Base-by-base conservation (phyloP, 306 rosid species). In the Macrotyloma uniflorum region DNA sequence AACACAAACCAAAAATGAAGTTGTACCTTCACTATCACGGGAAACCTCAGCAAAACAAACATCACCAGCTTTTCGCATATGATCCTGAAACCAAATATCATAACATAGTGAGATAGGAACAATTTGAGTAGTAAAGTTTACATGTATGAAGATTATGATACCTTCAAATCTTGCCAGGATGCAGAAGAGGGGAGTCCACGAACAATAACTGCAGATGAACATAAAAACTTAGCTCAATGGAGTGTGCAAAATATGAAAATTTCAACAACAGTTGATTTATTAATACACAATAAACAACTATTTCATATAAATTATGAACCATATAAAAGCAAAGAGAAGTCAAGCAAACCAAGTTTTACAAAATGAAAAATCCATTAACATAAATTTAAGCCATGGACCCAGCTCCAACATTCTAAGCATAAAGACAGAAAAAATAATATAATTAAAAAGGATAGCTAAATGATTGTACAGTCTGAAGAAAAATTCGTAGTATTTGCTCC, bases 161-260 rank as follows among this genome's bases (percentile, higher is more conserved):
- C 99, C 97, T 96, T 96, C 88, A 96, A 82, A 87, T 96, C 99
- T 82, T 96, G 99, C 99, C 99, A 96, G 45, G 99, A 96, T 65
- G 99, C 99, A 84, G 99, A 96, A 85, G 98, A 93, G 16, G 99
- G 99, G 55, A 96, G 99, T 33, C 94, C 98, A 6, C 97, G 98
- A 38, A 96, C 99, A 90, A 96, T 80, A 81, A 96, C 99, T 96
- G 88, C 16, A 65, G 67, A 67, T 8, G 61, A 80, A 80, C 15
- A 51, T 8, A 75, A 75, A 38, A 38, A 45, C 26, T 57, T 28
- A 55, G 45, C 20, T 54, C 13, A 5, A 38, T 19, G 32, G 18
- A 35, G 50, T 10, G 22, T 5, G 33, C 23, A 75, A 74, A 36
- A 49, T 47, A 36, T 3, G 42, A 53, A 36, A 43, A 8, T 1